Evolutionary conservation across 1,139 yeast species (phyloP), one percentile per base, ranked within the genome.

Genomic region (Magnusiomyces magnusii): DNA sequence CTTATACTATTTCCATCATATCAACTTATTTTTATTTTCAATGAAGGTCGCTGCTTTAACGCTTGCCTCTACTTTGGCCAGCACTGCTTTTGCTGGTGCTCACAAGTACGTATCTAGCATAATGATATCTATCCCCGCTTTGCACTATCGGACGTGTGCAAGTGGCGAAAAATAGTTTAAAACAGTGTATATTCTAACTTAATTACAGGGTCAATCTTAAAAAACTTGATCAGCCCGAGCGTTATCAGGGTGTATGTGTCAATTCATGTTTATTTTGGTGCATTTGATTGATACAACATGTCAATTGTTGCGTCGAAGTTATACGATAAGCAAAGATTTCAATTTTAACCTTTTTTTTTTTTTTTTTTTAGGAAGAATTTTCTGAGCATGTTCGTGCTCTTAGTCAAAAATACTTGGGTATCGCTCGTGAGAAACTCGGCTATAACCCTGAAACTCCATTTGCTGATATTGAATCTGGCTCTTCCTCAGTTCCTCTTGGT

Each of bases 401-500:
- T 70, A 87, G 88, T 63, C 78, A 81, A 69, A 90, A 89, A 76
- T 91, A 90, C 73, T 71, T 86, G 65, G 76, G 79, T 59, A 70
- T 79, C 57, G 86, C 78, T 75, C 78, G 80, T 68, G 78, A 75
- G 55, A 55, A 60, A 50, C 55, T 57, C 49, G 58, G 60, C 50
- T 56, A 60, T 31, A 78, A 42, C 71, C 73, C 64, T 75, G 77
- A 44, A 75, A 72, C 47, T 64, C 69, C 59, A 64, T 51, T 72
- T 66, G 44, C 17, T 34, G n/a, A 51, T 15, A 61, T 70, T 69
- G 72, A 58, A 57, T 71, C 62, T n/a, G 67, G 65, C 24, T 81
- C 79, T 57, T 87, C 83, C 68, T 86, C 86, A 62, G 80, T 88
- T 55, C 98, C 98, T 7, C 81, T 93, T 72, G 85, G 93, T 66